Conservation (phyloP, 1,284 basidiomycete genomes). For the Ceratorhiza oryzae-sativae region DNA sequence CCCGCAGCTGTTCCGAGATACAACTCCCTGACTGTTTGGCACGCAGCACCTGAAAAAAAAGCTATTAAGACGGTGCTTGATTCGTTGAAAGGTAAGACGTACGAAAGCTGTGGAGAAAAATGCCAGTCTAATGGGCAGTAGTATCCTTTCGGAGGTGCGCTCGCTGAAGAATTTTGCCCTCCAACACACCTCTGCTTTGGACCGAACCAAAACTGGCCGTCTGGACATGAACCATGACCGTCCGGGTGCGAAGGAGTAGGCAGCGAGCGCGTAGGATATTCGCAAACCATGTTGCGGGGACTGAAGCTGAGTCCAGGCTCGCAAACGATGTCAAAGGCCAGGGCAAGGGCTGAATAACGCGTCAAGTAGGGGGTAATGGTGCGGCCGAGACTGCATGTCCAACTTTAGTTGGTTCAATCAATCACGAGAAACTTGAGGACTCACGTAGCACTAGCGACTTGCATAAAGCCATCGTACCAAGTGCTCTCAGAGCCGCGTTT, state of each 20-base stretch:
- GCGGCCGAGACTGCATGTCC: background rate
- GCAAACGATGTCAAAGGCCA: background rate
- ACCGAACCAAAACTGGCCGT: conserved; percentile 29
- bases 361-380: background rate
- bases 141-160: conserved; percentile 1
- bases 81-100: background rate
- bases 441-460: background rate
- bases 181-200: conserved; percentile 20
- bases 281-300: background rate
- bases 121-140: conserved; percentile 24
- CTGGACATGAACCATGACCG: conserved; percentile 1
- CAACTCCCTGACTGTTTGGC: background rate
- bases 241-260: background rate
- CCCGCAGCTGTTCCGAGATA: background rate
- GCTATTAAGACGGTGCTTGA: no score
- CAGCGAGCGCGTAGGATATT: background rate
- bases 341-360: background rate
- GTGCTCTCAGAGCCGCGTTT: background rate
- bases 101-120: conserved; percentile 3
- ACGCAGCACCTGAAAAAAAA: conserved; percentile 1
- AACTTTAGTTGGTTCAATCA: background rate
- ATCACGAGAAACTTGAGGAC: background rate
- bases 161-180: background rate
- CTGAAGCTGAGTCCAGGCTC: background rate
- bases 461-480: background rate